Base-by-base conservation (phyloP, 1,139 yeast species). In the Hemisphaericaspora xylofermentans region DNA sequence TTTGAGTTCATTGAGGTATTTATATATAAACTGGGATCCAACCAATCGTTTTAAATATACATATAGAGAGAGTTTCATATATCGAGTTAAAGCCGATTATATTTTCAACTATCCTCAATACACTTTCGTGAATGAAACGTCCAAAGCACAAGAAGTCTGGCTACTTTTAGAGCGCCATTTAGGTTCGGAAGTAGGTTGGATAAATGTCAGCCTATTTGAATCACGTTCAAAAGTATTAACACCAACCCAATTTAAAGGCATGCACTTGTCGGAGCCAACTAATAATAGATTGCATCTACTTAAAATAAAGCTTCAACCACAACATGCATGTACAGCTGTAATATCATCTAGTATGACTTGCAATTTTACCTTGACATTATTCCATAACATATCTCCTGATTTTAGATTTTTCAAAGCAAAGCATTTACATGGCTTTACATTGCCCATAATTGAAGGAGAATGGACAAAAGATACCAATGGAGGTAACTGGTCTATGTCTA, bases 21-120 rank as follows among this genome's bases (percentile, higher is more conserved):
- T 85, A 3, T 88, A 87, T 54, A 49, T 87, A 34, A 86, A 83
- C 54, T 85, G 95, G 95, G 69, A 80, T 46, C 74, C 80, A 0
- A 33, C 27, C 6, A 24, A 9, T 6, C 6, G 40, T 1, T 49
- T 62, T 49, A 48, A 54, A 12, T 36, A 14, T 51, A 52, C 39
- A 53, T 42, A 51, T n/a, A 49, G 53, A 1, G 45, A 59, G 1
- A 69, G 66, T 30, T 77, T 80, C 50, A 55, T 70, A 3, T 66
- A 60, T 49, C 52, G 57, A 3, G 34, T 28, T 1, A 42, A 40
- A 21, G 29, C 31, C 3, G 13, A 9, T 9, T 45, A 46, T 6
- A 52, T 69, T 29, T 57, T 63, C 26, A 64, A 69, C 26, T 61
- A 67, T 37, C 82, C 84, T 0, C 86, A 83, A 45, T 78, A 66